Conservation (phyloP, 805 yeast genomes). For the Saccharomycopsis schoenii region DNA sequence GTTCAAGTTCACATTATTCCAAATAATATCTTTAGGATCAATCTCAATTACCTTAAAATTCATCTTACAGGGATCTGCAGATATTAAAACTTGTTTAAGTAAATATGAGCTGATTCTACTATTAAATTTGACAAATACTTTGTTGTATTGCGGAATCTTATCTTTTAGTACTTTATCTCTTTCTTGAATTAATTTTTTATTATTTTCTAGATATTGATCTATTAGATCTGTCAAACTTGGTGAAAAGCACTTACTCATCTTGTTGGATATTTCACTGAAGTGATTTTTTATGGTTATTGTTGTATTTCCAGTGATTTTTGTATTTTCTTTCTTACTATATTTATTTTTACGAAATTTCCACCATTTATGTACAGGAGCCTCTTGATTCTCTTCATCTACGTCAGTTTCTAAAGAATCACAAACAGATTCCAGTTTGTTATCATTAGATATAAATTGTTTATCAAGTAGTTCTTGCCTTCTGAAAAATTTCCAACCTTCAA, state of each 20-base stretch:
- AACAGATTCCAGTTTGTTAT: conserved; percentile 19
- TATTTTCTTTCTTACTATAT: background rate
- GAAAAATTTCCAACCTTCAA: conserved; percentile 9
- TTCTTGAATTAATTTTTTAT: background rate
- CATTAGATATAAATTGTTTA: conserved; percentile 19
- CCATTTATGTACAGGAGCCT: background rate
- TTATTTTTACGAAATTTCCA: background rate
- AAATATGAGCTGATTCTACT: conserved; percentile 48
- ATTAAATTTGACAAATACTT: conserved; percentile 55
- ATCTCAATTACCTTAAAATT: conserved; percentile 40
- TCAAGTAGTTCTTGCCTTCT: conserved; percentile 3
- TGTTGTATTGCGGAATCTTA: conserved; percentile 23
- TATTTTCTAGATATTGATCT: conserved; percentile 4
- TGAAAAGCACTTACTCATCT: background rate
- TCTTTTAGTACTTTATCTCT: conserved; percentile 10
- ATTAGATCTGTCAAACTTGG: background rate
- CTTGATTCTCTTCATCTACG: background rate
- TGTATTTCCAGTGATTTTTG: conserved; percentile 9
- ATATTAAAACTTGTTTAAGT: conserved; percentile 48
- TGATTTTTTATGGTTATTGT: background rate
- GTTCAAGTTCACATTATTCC: conserved; percentile 48
- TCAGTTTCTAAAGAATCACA: background rate
- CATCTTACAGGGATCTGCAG: conserved; percentile 33
- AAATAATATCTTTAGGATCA: conserved; percentile 58
- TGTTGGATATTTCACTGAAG: background rate